Base-by-base conservation (phyloP, 352 stramenopile genomes). In the Phytophthora sp. region DNA sequence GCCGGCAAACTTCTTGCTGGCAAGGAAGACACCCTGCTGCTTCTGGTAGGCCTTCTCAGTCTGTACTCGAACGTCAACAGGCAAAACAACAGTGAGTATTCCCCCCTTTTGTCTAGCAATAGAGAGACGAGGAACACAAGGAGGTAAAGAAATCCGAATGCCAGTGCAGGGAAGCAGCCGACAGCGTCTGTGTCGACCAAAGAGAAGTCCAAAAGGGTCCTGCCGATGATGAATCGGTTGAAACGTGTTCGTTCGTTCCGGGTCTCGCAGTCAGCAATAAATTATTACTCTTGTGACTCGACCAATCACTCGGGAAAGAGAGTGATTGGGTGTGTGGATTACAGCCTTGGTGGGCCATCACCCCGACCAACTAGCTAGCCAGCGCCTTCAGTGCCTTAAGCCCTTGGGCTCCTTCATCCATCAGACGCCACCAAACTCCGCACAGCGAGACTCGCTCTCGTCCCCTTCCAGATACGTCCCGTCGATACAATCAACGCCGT, bases 21-120 rank as follows among this genome's bases (percentile, higher is more conserved):
- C 95, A 70, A 99, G 87, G 87, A 99, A 99, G 72, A 99, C 90
- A 66, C 94, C 96, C 91, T 99, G 93, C 87, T 99, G 98, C 90
- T 98, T 98, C 87, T 99, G 98, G 96, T 98, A 99, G 62, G 97
- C 94, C 84, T 99, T 98, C 86, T 99, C 96, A 82, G 90, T 97
- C 94, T 99, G 63, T 66, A 52, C 6, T 77, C 21, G 9, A 9
- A n/a, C n/a, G n/a, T n/a, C 51, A 57, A 35, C 4, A 51, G n/a
- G n/a, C n/a, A 55, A 51, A 49, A 27, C 16, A 60, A n/a, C 7
- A 15, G 64, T 64, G 21, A 63, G 51, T 59, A 24, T 50, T 20
- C 21, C 21, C n/a, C 7, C n/a, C n/a, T n/a, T n/a, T n/a, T n/a
- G n/a, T n/a, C 6, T 23, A 42, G 12, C 44, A 44, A 12, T 38